Evolutionary conservation across 768 basidiomycete species (phyloP), one percentile per base, ranked within the genome.

Genomic region (Phaffia tasmanica): DNA sequence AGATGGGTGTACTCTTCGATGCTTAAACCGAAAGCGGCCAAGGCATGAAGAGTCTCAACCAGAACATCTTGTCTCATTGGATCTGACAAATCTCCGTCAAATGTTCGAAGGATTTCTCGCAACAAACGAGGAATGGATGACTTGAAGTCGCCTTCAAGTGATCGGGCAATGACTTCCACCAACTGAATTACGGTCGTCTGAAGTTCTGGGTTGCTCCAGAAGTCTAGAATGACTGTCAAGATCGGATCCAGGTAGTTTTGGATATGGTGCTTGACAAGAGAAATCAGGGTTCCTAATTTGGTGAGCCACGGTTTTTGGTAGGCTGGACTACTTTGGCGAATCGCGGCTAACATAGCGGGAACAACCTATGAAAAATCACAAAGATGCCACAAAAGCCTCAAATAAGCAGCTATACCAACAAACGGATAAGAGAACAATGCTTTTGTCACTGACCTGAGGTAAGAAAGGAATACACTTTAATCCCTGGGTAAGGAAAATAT

Each of bases 1-100:
- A 99, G 85, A 76, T 98, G 94, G 19, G 98, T 81, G 76, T 97
- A 98, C 75, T 99, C 95, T 75, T 99, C 95, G 68, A 98, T 87
- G 75, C 93, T 97, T 2, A 88, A 82, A 5, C 95, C 95, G 73
- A 99, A 98, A 0, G 92, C 90, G 71, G 89, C 81, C 75, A 97
- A 89, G 0, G 94, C 91, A 72, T 93, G 89, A 65, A 98, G 89
- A 65, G 97, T 86, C 74, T 92, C 90, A 74, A 88, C 86, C 25
- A 78, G 73, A 27, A 76, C 77, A n/a, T 67, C 59, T 70, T 91
- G 89, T 71, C 84, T 82, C 35, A 86, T 80, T 74, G 89, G 87
- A 63, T 94, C 91, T 19, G 82, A 85, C 46, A 85, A 76, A 58
- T 92, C 89, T n/a, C 85, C 86, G 67, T 94, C 90, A 70, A 94